Conservation (phyloP, 148 eudicot species). For the Hydrangea macrophylla region DNA sequence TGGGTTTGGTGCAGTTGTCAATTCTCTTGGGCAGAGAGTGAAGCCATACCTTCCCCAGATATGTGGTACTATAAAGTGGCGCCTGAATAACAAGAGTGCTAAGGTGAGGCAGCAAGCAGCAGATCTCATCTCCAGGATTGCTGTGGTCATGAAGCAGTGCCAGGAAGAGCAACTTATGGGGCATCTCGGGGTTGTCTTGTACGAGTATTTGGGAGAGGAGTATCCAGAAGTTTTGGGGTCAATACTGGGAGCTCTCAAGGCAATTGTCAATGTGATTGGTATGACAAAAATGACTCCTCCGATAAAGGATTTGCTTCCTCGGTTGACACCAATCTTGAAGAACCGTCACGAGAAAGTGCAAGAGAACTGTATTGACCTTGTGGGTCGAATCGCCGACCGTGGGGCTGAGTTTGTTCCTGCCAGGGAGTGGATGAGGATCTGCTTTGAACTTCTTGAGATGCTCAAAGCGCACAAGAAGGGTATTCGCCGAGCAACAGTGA, state of each 20-base stretch:
- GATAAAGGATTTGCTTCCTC: slow-evolving; percentile 86
- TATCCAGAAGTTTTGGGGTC: slow-evolving; percentile 97
- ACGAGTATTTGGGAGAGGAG: slow-evolving; percentile 92
- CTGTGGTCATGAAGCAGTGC: slow-evolving; percentile 97
- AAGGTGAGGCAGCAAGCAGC: slow-evolving; percentile 98
- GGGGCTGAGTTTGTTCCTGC: slow-evolving; percentile 98
- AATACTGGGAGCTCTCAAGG: slow-evolving; percentile 84
- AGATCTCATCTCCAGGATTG: slow-evolving; percentile 87
- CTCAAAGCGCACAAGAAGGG: slow-evolving; percentile 97
- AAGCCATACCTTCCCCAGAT: slow-evolving; percentile 96
- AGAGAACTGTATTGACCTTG: slow-evolving; percentile 95
- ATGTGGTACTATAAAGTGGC: slow-evolving; percentile 98
- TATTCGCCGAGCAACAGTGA: slow-evolving; percentile 88
- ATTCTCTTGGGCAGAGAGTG: slow-evolving; percentile 89
- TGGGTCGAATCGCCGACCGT: slow-evolving; percentile 92
- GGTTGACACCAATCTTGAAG: slow-evolving; percentile 85
- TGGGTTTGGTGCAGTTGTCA: slow-evolving; percentile 97
- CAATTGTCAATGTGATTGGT: slow-evolving; percentile 93
- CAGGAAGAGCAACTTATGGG: slow-evolving; percentile 99
- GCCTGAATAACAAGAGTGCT: slow-evolving; percentile 95
- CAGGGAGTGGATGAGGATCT: slow-evolving; percentile 96
- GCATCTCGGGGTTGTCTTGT: slow-evolving; percentile 91
- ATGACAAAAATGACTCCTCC: slow-evolving; percentile 99
- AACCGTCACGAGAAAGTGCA: slow-evolving; percentile 97
- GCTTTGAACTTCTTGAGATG: slow-evolving; percentile 97